phyloP scores from a whole-genome alignment of 2,329 filamentous ascomycete species.

The Penicillium sp. region DNA sequence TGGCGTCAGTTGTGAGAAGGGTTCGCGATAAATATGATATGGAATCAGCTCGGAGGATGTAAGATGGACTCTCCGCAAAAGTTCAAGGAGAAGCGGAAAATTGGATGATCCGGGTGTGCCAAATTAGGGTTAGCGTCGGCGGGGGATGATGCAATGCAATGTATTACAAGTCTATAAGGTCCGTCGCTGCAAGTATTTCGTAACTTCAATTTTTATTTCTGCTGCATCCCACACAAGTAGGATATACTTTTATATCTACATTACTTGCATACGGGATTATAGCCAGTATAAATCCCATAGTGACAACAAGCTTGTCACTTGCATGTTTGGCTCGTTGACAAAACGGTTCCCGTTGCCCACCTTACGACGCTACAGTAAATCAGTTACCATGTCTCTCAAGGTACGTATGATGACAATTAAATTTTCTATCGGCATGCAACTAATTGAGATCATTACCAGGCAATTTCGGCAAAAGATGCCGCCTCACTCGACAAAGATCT shows the following conservation, averaged over 20 bases:
- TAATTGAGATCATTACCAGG: constrained; percentile 53
- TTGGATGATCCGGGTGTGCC: constrained; percentile 23
- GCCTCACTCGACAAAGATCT: constrained; percentile 88
- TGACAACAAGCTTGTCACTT: constrained; percentile 2
- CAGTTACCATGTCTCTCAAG: constrained; percentile 44
- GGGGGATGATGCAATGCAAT: constrained; percentile 24
- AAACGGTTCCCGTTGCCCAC: constrained; percentile 12
- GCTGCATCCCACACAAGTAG: background rate
- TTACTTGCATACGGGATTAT: background rate
- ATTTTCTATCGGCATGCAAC: background rate
- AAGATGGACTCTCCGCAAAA: constrained; percentile 29
- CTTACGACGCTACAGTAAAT: constrained; percentile 28
- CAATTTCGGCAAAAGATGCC: constrained; percentile 81
- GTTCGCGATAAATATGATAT: background rate
- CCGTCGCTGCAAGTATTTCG: background rate
- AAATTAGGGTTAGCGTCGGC: constrained; percentile 24
- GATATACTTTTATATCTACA: background rate
- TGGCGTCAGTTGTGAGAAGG: constrained; percentile 44
- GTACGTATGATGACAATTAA: constrained; percentile 29
- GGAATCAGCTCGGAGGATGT: background rate
- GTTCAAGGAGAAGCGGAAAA: constrained; percentile 28
- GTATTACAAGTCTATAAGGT: constrained; percentile 6
- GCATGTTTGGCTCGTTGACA: constrained; percentile 30
- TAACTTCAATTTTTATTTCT: background rate
- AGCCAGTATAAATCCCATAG: background rate